These are phyloP conservation scores for Xanthoconium separans DNA, from an alignment of 1,284 basidiomycete species.

Conservation along the genomic window DNA sequence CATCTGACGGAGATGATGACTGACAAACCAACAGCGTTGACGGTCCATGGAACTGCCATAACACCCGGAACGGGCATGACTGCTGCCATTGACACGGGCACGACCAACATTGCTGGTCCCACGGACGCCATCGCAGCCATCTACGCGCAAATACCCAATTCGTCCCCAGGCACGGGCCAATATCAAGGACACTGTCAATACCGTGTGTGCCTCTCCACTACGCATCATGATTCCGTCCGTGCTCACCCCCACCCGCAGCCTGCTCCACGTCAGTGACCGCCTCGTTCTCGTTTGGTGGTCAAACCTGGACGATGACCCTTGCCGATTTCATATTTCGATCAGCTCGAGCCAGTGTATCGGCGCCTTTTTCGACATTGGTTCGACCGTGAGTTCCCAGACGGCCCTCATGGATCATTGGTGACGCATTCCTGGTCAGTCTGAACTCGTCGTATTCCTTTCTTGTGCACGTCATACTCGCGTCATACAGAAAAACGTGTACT, in stretches of 20 bases:
- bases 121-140: slow-evolving; percentile 33
- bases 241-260: slow-evolving; percentile 9
- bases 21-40: slow-evolving; percentile 24
- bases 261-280: slow-evolving; percentile 23
- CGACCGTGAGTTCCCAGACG: slow-evolving; percentile 23
- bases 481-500: slow-evolving; percentile 56
- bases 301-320: slow-evolving; percentile 43
- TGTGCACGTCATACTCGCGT: not conserved
- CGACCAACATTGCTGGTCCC: slow-evolving; percentile 41
- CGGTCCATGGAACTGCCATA: slow-evolving; percentile 32
- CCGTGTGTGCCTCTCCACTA: slow-evolving; percentile 15
- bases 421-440: slow-evolving; percentile 47
- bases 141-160: slow-evolving; percentile 38
- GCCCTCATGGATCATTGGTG: slow-evolving; percentile 50
- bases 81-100: slow-evolving; percentile 46
- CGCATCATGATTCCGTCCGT: not conserved
- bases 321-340: slow-evolving; percentile 42
- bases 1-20: not conserved
- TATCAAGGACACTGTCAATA: slow-evolving; percentile 33
- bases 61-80: slow-evolving; percentile 13
- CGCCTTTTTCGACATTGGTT: slow-evolving; percentile 45
- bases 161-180: slow-evolving; percentile 25
- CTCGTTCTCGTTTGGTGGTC: slow-evolving; percentile 45
- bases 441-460: not conserved
- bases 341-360: slow-evolving; percentile 45